Evolutionary conservation across 495 filamentous ascomycete genomes (phyloP).

Genomic region (Aspergillus bertholletiae): DNA sequence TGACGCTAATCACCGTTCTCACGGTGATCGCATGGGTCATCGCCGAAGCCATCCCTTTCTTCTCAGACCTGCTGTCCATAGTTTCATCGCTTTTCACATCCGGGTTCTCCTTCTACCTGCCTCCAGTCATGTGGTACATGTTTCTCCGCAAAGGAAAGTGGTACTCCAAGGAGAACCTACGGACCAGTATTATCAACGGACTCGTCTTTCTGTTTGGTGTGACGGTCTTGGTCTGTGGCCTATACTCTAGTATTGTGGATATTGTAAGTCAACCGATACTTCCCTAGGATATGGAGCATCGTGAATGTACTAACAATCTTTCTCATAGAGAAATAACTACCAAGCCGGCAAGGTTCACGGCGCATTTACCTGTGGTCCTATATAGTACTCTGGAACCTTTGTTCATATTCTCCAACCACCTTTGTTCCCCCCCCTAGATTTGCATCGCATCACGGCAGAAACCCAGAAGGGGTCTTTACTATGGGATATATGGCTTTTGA

Average conservation of each 20-base stretch:
- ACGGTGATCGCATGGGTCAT: slow-evolving; percentile 62
- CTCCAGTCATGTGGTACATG: slow-evolving; percentile 61
- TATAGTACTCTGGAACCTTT: too few species aligned
- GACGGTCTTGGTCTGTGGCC: slow-evolving; percentile 48
- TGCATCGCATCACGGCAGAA: too few species aligned
- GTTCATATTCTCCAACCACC: too few species aligned
- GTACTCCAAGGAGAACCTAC: slow-evolving; percentile 22
- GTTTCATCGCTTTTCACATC: slow-evolving; percentile 58
- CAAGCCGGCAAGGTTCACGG: background rate
- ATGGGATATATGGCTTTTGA: too few species aligned
- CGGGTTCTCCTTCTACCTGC: slow-evolving; percentile 63
- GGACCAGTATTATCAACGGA: slow-evolving; percentile 12
- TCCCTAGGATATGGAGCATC: too few species aligned
- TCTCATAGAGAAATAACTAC: background rate
- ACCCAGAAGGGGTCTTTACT: too few species aligned
- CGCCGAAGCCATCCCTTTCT: slow-evolving; percentile 65
- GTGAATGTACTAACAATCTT: background rate
- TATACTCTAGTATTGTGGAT: slow-evolving; percentile 52
- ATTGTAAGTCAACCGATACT: slow-evolving; percentile 50
- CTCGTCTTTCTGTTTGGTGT: slow-evolving; percentile 33
- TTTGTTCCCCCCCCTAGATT: too few species aligned
- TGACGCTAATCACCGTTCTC: slow-evolving; percentile 48
- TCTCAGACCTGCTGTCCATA: slow-evolving; percentile 58
- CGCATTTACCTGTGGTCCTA: background rate
- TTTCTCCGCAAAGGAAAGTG: slow-evolving; percentile 39